Evolutionary conservation across 768 basidiomycete genomes (phyloP).

Genomic region (Vararia minispora): DNA sequence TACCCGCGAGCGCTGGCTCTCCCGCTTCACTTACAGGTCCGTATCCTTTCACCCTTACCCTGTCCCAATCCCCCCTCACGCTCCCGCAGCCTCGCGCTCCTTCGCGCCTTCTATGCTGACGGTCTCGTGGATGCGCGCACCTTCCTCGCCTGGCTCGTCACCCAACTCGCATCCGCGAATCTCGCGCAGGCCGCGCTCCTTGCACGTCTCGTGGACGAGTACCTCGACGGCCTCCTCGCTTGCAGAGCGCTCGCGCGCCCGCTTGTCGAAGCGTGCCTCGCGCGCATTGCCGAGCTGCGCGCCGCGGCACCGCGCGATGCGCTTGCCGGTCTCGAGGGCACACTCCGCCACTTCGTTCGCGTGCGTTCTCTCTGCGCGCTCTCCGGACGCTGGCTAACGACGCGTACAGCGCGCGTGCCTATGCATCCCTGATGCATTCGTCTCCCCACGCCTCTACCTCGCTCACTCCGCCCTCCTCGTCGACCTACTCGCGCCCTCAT

Average conservation of each 20-base stretch:
- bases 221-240: conserved; percentile 54
- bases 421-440: conserved; percentile 61
- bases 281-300: conserved; percentile 54
- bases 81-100: conserved; percentile 45
- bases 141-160: conserved; percentile 70
- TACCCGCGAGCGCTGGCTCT: conserved; percentile 64
- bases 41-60: conserved; percentile 5
- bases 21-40: conserved; percentile 71
- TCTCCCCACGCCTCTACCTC: conserved; percentile 63
- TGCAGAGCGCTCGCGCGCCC: conserved; percentile 61
- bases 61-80: neutral
- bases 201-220: conserved; percentile 67
- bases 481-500: conserved; percentile 33
- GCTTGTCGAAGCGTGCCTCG: conserved; percentile 60
- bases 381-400: neutral
- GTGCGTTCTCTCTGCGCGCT: conserved; percentile 25
- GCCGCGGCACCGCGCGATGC: conserved; percentile 42
- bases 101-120: conserved; percentile 71
- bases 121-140: conserved; percentile 71
- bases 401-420: conserved; percentile 49
- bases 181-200: conserved; percentile 75
- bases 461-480: conserved; percentile 35
- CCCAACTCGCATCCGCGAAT: conserved; percentile 68
- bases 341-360: conserved; percentile 50
- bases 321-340: conserved; percentile 38